phyloP scores from a whole-genome alignment of 768 basidiomycete species.

The Mycena kentingensis region DNA sequence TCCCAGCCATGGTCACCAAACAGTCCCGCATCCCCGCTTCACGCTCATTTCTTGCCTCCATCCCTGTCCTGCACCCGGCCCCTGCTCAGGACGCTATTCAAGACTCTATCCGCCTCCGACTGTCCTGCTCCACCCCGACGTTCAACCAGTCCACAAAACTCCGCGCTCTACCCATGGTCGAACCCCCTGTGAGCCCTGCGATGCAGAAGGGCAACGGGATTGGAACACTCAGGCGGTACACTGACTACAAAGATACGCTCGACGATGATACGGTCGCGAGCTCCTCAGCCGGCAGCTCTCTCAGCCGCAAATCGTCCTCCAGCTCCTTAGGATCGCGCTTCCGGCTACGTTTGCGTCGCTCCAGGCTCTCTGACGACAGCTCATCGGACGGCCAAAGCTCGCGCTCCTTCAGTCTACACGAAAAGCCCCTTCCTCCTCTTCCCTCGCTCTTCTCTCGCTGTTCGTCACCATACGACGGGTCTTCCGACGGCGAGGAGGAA shows the following conservation, averaged over 20 bases:
- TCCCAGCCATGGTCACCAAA: too few relatives aligned
- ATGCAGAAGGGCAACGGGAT: conserved; percentile 9
- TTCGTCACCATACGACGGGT: conserved; percentile 5
- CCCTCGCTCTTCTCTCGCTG: conserved; percentile 9
- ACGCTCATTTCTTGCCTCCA: too few relatives aligned
- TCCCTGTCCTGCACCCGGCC: too few relatives aligned
- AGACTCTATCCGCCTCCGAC: neutral
- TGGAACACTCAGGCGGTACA: conserved; percentile 3
- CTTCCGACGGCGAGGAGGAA: neutral
- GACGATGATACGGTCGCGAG: neutral
- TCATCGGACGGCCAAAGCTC: conserved; percentile 2
- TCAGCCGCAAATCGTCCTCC: conserved; percentile 4
- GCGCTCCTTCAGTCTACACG: conserved; percentile 7
- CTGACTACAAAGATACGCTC: conserved; percentile 2
- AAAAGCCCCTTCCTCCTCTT: conserved; percentile 6
- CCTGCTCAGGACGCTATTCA: neutral
- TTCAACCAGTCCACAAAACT: conserved; percentile 18
- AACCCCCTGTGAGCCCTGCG: neutral
- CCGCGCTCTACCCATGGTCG: neutral
- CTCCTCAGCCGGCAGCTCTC: neutral
- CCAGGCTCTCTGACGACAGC: conserved; percentile 4
- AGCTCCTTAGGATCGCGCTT: neutral
- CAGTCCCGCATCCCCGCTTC: too few relatives aligned
- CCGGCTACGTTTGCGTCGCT: neutral
- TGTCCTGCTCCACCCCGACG: conserved; percentile 8